phyloP scores from a whole-genome alignment of 2,329 filamentous ascomycete species.

The Sarocladium kiliense region DNA sequence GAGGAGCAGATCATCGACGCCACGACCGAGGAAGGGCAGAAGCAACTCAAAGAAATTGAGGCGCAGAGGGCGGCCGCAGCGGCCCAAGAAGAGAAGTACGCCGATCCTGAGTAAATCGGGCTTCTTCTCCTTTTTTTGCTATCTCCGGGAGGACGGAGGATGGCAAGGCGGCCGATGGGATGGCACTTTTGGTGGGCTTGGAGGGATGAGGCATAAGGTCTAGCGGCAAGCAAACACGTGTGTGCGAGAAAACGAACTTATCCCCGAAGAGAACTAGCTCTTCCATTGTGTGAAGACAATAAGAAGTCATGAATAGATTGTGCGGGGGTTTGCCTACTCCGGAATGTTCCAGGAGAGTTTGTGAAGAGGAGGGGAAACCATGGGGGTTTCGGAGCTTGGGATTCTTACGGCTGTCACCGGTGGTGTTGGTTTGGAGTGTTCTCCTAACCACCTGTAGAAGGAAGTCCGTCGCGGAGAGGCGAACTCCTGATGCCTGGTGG shows the following conservation, averaged over 20 bases:
- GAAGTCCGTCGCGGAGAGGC: too few species aligned
- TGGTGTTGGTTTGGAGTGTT: too few species aligned
- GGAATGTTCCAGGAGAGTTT: not conserved
- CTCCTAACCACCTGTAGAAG: not conserved
- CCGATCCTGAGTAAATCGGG: conserved; percentile 34
- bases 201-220: too few species aligned
- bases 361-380: not conserved
- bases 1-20: conserved; percentile 94
- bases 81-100: conserved; percentile 16
- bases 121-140: not conserved
- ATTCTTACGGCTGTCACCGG: too few species aligned
- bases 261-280: not conserved
- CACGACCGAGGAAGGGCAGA: conserved; percentile 80
- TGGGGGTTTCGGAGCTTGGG: not conserved
- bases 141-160: too few species aligned
- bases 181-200: too few species aligned
- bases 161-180: too few species aligned
- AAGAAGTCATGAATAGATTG: too few species aligned
- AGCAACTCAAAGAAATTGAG: conserved; percentile 71
- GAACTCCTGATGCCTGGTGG: too few species aligned
- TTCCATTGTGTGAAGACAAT: too few species aligned
- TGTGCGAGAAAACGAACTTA: too few species aligned
- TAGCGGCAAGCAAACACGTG: too few species aligned
- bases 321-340: not conserved
- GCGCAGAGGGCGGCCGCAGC: conserved; percentile 29